Percentiles rank a stretch among this genome's conserved stretches.
Conservation (phyloP, 2,329 filamentous ascomycete genomes). For the Aspergillus sp. region DNA sequence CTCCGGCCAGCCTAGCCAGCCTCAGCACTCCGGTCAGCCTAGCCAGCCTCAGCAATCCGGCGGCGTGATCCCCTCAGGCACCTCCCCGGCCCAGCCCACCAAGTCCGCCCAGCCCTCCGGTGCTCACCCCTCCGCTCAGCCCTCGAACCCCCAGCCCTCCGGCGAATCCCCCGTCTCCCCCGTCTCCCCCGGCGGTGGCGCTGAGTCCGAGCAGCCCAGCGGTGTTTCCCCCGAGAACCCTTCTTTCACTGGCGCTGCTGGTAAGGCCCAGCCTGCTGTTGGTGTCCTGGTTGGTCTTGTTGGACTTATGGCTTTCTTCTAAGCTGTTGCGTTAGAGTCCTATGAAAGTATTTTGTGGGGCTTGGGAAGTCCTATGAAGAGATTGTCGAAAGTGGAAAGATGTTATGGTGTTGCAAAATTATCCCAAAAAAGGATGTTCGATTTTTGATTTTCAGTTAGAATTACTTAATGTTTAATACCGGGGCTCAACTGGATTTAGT, state of each 20-base stretch:
- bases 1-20: neutral
- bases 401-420: neutral
- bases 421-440: neutral
- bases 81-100: neutral
- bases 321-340: slow-evolving; percentile 12
- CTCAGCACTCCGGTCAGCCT: neutral
- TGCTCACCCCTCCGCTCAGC: neutral
- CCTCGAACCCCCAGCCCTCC: slow-evolving; percentile 5
- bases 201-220: neutral
- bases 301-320: slow-evolving; percentile 33
- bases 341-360: neutral
- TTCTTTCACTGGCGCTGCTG: slow-evolving; percentile 30
- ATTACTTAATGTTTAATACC: neutral
- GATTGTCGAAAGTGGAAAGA: neutral
- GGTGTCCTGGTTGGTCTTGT: slow-evolving; percentile 33
- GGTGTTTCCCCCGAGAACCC: slow-evolving; percentile 1
- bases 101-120: too few relatives aligned
- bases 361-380: neutral
- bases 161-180: slow-evolving; percentile 8
- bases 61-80: neutral
- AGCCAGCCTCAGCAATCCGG: neutral
- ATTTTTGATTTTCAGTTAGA: neutral
- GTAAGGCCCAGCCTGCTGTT: slow-evolving; percentile 27
- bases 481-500: neutral
- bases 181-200: slow-evolving; percentile 1